phyloP scores from a whole-genome alignment of 2,329 filamentous ascomycete species.

The Phyllosticta paracitricarpa region DNA sequence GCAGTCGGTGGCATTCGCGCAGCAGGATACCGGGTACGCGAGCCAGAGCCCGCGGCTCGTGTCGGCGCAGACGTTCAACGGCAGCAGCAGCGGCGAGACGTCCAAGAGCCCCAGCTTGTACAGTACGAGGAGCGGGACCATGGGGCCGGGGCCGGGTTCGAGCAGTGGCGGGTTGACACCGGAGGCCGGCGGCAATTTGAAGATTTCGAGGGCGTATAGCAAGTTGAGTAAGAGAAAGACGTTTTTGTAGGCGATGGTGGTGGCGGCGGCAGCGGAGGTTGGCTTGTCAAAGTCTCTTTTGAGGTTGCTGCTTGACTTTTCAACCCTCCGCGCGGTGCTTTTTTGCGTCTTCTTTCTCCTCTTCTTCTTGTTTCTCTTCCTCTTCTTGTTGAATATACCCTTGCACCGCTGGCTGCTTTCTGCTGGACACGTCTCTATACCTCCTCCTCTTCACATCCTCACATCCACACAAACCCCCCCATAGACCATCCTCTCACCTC shows the following conservation, averaged over 20 bases:
- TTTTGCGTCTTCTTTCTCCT: not conserved
- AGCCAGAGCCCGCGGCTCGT: not conserved
- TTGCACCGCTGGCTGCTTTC: too few species aligned
- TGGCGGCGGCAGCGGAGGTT: not conserved
- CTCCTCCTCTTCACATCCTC: too few species aligned
- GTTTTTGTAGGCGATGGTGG: not conserved
- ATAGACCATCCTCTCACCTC: too few species aligned
- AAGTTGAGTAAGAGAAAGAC: constrained; percentile 8
- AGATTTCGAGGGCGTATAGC: constrained; percentile 1
- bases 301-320: too few species aligned
- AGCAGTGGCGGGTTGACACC: not conserved
- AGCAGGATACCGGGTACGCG: not conserved
- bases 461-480: too few species aligned
- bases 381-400: not conserved
- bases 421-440: too few species aligned
- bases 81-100: not conserved
- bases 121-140: not conserved
- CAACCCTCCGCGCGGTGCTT: too few species aligned
- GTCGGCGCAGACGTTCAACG: not conserved
- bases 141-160: not conserved
- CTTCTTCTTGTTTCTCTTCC: not conserved
- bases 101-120: not conserved
- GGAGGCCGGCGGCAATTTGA: not conserved
- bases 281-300: too few species aligned
- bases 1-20: not conserved